A percentile compares a stretch with the other conserved stretches of the same genome.
Conservation (phyloP, 345 rosid genomes). For the Sapria himalayana region DNA sequence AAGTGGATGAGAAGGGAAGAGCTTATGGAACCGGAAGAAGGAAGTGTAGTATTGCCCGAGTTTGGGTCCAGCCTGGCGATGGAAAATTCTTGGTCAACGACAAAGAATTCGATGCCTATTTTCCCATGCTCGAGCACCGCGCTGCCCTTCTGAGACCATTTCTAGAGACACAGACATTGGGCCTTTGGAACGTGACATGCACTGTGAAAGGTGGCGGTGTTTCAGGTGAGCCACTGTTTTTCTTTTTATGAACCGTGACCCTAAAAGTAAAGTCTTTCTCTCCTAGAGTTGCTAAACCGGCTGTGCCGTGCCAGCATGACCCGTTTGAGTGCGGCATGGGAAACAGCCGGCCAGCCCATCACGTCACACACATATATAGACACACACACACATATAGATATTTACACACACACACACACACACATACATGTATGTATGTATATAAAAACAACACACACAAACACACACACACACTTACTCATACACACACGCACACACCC, state of each 20-base stretch:
- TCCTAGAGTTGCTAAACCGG: too few relatives aligned
- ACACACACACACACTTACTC: too few relatives aligned
- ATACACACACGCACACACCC: too few relatives aligned
- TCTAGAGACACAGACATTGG: conserved; percentile 88
- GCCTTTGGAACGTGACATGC: conserved; percentile 70
- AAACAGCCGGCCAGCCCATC: too few relatives aligned
- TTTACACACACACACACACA: too few relatives aligned
- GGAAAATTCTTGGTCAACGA: conserved; percentile 65
- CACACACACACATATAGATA: too few relatives aligned
- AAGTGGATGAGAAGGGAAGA: conserved; percentile 74
- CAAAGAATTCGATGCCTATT: conserved; percentile 65
- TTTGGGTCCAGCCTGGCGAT: conserved; percentile 80
- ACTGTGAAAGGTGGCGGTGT: conserved; percentile 90
- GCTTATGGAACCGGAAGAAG: conserved; percentile 96
- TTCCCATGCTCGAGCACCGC: conserved; percentile 88
- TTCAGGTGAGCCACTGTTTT: conserved; percentile 30
- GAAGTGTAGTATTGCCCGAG: conserved; percentile 83
- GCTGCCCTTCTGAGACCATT: conserved; percentile 91
- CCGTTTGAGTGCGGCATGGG: too few relatives aligned
- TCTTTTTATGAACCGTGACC: background rate
- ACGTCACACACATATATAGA: too few relatives aligned
- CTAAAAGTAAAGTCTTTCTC: too few relatives aligned
- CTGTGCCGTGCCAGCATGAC: too few relatives aligned
- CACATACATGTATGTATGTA: too few relatives aligned
- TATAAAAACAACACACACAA: too few relatives aligned